These are phyloP conservation scores for Aspergillus pseudonomiae DNA, from an alignment of 2,329 filamentous ascomycete species.

Conservation along the genomic window DNA sequence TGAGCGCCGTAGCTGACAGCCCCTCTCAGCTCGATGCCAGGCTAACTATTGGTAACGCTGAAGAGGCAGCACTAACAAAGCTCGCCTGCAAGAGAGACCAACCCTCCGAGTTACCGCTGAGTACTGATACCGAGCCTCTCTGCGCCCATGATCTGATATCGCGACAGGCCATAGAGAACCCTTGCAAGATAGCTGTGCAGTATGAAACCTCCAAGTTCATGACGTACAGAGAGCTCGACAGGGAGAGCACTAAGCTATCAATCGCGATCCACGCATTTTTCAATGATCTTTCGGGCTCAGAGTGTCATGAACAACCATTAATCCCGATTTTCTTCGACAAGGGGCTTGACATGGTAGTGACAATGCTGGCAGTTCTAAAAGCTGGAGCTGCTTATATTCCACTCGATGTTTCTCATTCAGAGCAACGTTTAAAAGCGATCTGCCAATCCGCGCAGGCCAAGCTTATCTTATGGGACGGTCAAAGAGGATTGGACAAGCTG, in stretches of 20 bases:
- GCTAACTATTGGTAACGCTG: not conserved
- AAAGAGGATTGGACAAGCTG: not conserved
- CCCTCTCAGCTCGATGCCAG: not conserved
- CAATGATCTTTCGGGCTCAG: not conserved
- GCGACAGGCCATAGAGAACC: not conserved
- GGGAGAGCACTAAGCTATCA: not conserved
- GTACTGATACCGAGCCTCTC: not conserved
- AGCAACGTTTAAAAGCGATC: not conserved
- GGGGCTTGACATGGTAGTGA: not conserved
- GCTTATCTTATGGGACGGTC: not conserved
- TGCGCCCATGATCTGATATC: not conserved
- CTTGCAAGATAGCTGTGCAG: not conserved
- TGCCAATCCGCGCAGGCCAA: not conserved
- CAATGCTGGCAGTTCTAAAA: not conserved
- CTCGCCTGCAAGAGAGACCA: not conserved
- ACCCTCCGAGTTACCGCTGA: not conserved
- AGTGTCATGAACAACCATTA: not conserved
- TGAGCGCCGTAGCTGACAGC: not conserved
- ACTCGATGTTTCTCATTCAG: not conserved
- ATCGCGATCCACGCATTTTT: not conserved
- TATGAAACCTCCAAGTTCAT: not conserved
- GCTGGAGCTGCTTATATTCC: not conserved
- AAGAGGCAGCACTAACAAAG: not conserved
- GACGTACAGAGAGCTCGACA: not conserved
- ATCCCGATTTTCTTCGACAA: not conserved